These are phyloP conservation scores for Backusella psychrophila DNA, from an alignment of 192 early-diverging fungal species.

Conservation along the genomic window DNA sequence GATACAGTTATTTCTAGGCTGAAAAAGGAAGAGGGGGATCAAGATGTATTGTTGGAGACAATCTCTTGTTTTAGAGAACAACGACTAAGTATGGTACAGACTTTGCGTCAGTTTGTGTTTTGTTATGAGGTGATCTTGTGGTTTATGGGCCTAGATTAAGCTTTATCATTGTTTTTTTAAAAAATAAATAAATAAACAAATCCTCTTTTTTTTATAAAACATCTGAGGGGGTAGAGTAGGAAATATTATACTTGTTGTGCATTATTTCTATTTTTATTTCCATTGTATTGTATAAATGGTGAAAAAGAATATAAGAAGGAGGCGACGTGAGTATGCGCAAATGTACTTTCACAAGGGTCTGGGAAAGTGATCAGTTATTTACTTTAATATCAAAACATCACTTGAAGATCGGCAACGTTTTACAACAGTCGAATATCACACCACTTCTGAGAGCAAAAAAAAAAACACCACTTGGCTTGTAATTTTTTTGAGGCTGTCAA, in stretches of 20 bases:
- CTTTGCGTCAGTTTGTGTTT: constrained; percentile 76
- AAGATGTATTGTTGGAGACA: constrained; percentile 58
- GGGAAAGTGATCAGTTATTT: background rate
- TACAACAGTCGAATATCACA: background rate
- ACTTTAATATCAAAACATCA: no score
- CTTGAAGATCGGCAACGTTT: background rate
- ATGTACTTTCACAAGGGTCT: background rate
- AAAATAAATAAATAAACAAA: background rate
- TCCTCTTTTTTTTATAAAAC: background rate
- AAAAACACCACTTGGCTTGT: no score
- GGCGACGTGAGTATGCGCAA: background rate
- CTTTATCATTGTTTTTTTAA: background rate
- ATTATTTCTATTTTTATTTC: background rate
- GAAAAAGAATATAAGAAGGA: no score
- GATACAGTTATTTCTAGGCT: constrained; percentile 43
- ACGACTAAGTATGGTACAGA: constrained; percentile 82
- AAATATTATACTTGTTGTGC: background rate
- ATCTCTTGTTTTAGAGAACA: constrained; percentile 72
- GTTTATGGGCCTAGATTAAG: constrained; percentile 12
- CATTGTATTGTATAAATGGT: no score
- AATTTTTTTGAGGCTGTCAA: background rate
- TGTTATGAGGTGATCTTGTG: constrained; percentile 78
- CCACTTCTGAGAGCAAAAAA: no score
- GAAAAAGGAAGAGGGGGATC: constrained; percentile 48
- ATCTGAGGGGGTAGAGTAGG: background rate